Conservation (phyloP, 176 grass and related monocot genomes). For the Oryza longistaminata region DNA sequence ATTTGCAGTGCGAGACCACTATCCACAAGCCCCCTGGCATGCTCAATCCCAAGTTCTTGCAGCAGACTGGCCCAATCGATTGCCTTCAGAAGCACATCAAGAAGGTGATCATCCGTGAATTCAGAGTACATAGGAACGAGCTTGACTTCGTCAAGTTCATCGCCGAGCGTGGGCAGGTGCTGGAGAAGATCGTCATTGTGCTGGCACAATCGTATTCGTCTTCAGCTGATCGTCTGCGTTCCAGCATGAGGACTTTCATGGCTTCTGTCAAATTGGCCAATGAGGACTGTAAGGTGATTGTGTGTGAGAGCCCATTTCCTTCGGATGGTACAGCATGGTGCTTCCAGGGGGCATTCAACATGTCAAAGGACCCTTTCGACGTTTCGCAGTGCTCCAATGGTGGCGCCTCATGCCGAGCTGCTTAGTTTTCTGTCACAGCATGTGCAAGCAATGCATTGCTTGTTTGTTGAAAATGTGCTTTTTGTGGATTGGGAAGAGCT, state of each 20-base stretch:
- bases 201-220: not conserved
- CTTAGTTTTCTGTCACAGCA: too few species aligned
- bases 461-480: too few species aligned
- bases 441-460: too few species aligned
- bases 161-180: not conserved
- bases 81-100: slow-evolving; percentile 2
- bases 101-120: slow-evolving; percentile 14
- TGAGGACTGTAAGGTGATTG: slow-evolving; percentile 2
- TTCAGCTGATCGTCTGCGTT: not conserved
- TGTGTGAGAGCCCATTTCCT: not conserved
- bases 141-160: slow-evolving; percentile 8
- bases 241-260: not conserved
- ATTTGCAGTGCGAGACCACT: not conserved
- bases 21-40: not conserved
- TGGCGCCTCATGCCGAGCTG: too few species aligned
- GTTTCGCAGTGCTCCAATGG: not conserved
- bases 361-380: not conserved
- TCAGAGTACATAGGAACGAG: not conserved
- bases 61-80: not conserved
- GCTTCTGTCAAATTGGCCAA: slow-evolving; percentile 1
- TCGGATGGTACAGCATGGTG: not conserved
- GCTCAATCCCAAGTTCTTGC: not conserved
- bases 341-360: not conserved
- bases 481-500: too few species aligned
- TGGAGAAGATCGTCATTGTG: slow-evolving; percentile 12